These are phyloP conservation scores for Diplodia scrobiculata DNA, from an alignment of 2,329 filamentous ascomycete species.

Conservation along the genomic window DNA sequence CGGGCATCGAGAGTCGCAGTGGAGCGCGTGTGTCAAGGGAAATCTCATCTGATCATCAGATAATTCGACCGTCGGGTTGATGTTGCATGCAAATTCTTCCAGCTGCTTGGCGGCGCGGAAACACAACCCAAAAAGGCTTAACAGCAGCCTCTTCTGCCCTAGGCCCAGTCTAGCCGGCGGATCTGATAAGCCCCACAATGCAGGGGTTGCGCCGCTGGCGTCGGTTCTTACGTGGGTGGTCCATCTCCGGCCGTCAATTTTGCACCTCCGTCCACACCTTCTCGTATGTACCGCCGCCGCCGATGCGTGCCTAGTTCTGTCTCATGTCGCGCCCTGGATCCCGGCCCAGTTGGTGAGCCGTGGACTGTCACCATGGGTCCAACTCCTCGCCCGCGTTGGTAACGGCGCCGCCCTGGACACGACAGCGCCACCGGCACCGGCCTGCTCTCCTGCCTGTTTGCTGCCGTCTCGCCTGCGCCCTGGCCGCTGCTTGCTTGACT, in stretches of 20 bases:
- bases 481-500: neutral
- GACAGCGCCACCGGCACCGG: constrained; percentile 13
- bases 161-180: constrained; percentile 19
- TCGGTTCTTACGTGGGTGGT: constrained; percentile 16
- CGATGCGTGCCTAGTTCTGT: constrained; percentile 5
- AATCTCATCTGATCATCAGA: constrained; percentile 30
- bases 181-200: constrained; percentile 30
- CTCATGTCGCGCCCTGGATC: neutral
- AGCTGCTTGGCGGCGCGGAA: constrained; percentile 2
- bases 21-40: constrained; percentile 15
- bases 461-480: neutral
- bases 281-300: constrained; percentile 1
- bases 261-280: neutral
- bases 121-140: constrained; percentile 18
- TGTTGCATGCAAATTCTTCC: constrained; percentile 21
- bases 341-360: constrained; percentile 4
- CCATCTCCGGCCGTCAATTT: neutral
- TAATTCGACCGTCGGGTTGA: constrained; percentile 12
- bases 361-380: constrained; percentile 3
- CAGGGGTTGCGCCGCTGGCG: neutral
- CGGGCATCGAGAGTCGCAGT: constrained; percentile 3
- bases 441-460: neutral
- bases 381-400: constrained; percentile 1
- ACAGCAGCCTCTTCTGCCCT: constrained; percentile 23
- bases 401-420: neutral